phyloP scores from a whole-genome alignment of 371 early-diverging fungal genomes.

The Syncephalis plumigaleata region DNA sequence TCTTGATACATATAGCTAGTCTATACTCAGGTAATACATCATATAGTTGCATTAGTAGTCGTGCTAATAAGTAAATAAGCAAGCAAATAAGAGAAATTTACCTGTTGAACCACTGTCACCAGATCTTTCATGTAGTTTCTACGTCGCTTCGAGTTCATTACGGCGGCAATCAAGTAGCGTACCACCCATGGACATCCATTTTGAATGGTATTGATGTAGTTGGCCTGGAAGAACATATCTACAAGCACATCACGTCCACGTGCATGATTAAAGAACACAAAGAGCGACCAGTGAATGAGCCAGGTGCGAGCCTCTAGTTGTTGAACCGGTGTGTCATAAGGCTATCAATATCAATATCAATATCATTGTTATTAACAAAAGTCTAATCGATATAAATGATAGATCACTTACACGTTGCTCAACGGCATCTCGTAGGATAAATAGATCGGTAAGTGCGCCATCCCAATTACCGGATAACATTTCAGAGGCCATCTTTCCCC shows the following conservation, averaged over 20 bases:
- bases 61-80: too few relatives aligned
- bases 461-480: conserved; percentile 89
- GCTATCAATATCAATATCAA: conserved; percentile 11
- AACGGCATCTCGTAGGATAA: conserved; percentile 66
- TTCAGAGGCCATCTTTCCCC: conserved; percentile 94
- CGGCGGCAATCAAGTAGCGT: conserved; percentile 79
- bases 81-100: too few relatives aligned
- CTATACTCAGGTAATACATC: too few relatives aligned
- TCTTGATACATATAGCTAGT: conserved; percentile 51
- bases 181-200: conserved; percentile 90
- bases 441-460: conserved; percentile 71
- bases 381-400: neutral
- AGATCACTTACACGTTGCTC: conserved; percentile 38
- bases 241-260: conserved; percentile 83
- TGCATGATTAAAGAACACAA: conserved; percentile 93
- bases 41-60: too few relatives aligned
- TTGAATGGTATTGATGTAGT: conserved; percentile 90
- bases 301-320: conserved; percentile 85
- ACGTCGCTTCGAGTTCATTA: conserved; percentile 78
- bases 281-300: conserved; percentile 91
- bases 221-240: conserved; percentile 79
- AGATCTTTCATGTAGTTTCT: conserved; percentile 77
- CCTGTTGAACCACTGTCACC: conserved; percentile 75
- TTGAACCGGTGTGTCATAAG: conserved; percentile 49
- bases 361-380: neutral